Percentiles rank a stretch among this genome's conserved stretches.
phyloP scores from a whole-genome alignment of 2,329 filamentous ascomycete genomes.

The Penicillium sp. region DNA sequence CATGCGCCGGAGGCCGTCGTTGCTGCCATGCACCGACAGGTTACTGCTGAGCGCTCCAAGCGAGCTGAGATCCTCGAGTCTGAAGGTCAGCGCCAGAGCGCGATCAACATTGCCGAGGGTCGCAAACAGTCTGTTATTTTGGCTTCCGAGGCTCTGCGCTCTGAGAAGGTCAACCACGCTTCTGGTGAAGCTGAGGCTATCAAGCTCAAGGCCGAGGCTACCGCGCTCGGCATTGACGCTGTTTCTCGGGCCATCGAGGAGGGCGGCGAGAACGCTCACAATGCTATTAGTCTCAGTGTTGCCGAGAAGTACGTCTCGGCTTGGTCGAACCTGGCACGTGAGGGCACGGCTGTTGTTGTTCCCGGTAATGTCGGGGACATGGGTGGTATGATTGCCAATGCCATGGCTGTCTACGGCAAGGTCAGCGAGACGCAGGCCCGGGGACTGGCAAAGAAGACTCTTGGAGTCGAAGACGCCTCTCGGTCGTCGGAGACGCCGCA shows the following conservation, averaged over 20 bases:
- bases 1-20: conserved; percentile 92
- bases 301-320: conserved; percentile 98
- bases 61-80: conserved; percentile 96
- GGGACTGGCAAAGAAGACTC: conserved; percentile 50
- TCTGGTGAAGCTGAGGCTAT: conserved; percentile 94
- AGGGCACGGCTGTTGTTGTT: conserved; percentile 92
- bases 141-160: conserved; percentile 83
- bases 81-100: conserved; percentile 92
- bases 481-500: conserved; percentile 20
- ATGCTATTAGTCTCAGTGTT: conserved; percentile 80
- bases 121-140: conserved; percentile 96
- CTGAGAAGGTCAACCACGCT: conserved; percentile 91
- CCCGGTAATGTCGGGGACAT: conserved; percentile 97
- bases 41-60: conserved; percentile 95
- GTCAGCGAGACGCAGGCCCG: conserved; percentile 77
- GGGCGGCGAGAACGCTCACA: conserved; percentile 72
- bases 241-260: conserved; percentile 73
- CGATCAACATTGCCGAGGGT: conserved; percentile 98
- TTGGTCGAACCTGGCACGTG: conserved; percentile 86
- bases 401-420: conserved; percentile 92
- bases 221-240: conserved; percentile 81
- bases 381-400: conserved; percentile 92
- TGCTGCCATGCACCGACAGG: conserved; percentile 96
- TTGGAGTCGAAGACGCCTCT: conserved; percentile 26
- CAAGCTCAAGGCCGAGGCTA: conserved; percentile 77